Base-by-base conservation (phyloP, 2,329 filamentous ascomycete species). In the Xylariaceae sp. region DNA sequence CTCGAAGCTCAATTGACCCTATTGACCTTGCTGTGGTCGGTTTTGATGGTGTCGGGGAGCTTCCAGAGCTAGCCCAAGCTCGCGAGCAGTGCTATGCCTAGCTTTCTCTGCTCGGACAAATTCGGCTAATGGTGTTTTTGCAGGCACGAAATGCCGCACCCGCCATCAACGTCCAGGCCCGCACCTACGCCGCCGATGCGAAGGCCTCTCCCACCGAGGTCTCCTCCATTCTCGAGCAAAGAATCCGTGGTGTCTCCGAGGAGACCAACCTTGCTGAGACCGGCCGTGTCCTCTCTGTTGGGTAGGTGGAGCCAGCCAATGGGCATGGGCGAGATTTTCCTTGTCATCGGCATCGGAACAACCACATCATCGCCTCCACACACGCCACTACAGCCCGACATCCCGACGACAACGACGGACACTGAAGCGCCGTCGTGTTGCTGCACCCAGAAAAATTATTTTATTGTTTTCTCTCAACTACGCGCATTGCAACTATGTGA, bases 161-260 rank as follows among this genome's bases (percentile, higher is more conserved):
- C 76, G 87, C 84, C 77, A 80, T 88, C 82, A 88, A 86, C 82
- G 82, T 88, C 77, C 86, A 89, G 77, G 79, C 87, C 77, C 90
- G 94, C 81, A 85, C 85, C 79, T 97, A 96, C 82, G 93, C 88
- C 79, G 92, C 88, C 80, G 92, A 96, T 75, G 89, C 90, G 71
- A 97, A 97, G 86, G 92, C 94, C 74, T 80, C 92, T 63, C 94
- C 94, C 72, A 99, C 93, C 74, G 94, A 99, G 85, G 93, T 97
- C 73, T 97, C 94, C 72, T 97, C 93, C 72, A 97, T 99, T 80
- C 90, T 99, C 76, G 94, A 97, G 85, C 93, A 97, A 87, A 87
- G 92, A 81, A 99, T 99, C 76, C 90, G 94, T 77, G 94, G 94
- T 84, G 91, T 97, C 71, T 90, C 96, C 81, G 94, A 97, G 83